Percentiles rank a stretch among this genome's conserved stretches.
These are phyloP conservation scores for Testicularia cyperi DNA, from an alignment of 1,284 basidiomycete species.

Conservation along the genomic window DNA sequence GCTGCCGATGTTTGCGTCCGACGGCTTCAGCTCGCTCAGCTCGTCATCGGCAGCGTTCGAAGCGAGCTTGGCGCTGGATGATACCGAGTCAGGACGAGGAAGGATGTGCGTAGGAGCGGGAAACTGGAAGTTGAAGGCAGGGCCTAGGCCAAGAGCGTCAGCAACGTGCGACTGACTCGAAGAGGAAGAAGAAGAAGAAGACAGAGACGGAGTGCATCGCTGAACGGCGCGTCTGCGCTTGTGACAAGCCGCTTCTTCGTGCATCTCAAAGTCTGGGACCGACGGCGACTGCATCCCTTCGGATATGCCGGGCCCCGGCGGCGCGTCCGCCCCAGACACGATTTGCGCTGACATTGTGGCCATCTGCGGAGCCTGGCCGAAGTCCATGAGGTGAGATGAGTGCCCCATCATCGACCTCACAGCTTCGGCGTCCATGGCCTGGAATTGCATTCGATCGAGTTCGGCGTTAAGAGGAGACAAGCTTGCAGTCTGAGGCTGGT, in stretches of 20 bases:
- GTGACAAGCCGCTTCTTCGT: conserved; percentile 10
- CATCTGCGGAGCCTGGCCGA: too few relatives aligned
- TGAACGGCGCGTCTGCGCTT: conserved; percentile 16
- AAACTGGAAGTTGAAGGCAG: conserved; percentile 15
- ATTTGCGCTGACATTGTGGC: too few relatives aligned
- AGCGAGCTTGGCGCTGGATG: too few relatives aligned
- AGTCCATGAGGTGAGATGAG: too few relatives aligned
- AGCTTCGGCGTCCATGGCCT: background rate
- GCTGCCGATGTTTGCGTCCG: too few relatives aligned
- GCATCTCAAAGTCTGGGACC: too few relatives aligned
- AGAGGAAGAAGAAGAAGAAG: too few relatives aligned
- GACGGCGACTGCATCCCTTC: too few relatives aligned
- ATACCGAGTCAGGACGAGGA: conserved; percentile 3
- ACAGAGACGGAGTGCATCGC: too few relatives aligned
- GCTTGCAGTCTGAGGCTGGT: conserved; percentile 1
- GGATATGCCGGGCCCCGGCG: too few relatives aligned
- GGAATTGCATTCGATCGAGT: conserved; percentile 31
- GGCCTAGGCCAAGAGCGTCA: conserved; percentile 9
- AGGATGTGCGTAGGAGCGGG: background rate
- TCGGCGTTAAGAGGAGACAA: conserved; percentile 29
- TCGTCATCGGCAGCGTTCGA: conserved; percentile 1
- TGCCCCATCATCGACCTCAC: background rate
- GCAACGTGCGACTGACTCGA: too few relatives aligned
- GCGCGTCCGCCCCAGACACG: too few relatives aligned
- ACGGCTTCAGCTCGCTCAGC: conserved; percentile 1